Evolutionary conservation across 768 basidiomycete species (phyloP).

Genomic region (Kwoniella dendrophila): DNA sequence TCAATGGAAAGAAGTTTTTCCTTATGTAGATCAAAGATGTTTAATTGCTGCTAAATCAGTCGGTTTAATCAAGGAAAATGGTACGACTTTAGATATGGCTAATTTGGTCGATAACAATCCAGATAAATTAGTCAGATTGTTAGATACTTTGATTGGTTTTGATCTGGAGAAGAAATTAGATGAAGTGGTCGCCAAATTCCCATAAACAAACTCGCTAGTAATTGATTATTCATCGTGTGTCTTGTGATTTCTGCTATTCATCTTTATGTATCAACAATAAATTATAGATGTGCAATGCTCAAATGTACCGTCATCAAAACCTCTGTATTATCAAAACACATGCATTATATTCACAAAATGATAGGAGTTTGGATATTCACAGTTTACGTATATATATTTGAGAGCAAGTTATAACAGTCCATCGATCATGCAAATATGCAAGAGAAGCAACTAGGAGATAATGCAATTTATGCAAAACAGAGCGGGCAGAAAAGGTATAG

Average conservation of each 20-base stretch:
- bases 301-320: not conserved
- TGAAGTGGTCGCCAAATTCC: slow-evolving; percentile 21
- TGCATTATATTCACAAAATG: slow-evolving; percentile 1
- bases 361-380: slow-evolving; percentile 1
- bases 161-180: slow-evolving; percentile 46
- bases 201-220: not conserved
- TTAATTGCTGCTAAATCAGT: slow-evolving; percentile 33
- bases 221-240: not conserved
- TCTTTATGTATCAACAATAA: not conserved
- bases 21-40: slow-evolving; percentile 43
- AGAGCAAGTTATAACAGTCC: not conserved
- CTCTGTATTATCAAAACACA: not conserved
- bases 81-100: slow-evolving; percentile 27
- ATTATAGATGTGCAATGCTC: not conserved
- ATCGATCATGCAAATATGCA: not conserved
- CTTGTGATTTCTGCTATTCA: not conserved
- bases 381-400: not conserved
- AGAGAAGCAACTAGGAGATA: not conserved
- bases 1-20: slow-evolving; percentile 49
- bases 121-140: slow-evolving; percentile 31
- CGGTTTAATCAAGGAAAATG: slow-evolving; percentile 28
- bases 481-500: not conserved
- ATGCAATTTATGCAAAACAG: slow-evolving; percentile 2
- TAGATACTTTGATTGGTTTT: slow-evolving; percentile 45
- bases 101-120: slow-evolving; percentile 30